Evolutionary conservation across 2,329 filamentous ascomycete genomes (phyloP).

Genomic region (Trichoderma guizhouense): DNA sequence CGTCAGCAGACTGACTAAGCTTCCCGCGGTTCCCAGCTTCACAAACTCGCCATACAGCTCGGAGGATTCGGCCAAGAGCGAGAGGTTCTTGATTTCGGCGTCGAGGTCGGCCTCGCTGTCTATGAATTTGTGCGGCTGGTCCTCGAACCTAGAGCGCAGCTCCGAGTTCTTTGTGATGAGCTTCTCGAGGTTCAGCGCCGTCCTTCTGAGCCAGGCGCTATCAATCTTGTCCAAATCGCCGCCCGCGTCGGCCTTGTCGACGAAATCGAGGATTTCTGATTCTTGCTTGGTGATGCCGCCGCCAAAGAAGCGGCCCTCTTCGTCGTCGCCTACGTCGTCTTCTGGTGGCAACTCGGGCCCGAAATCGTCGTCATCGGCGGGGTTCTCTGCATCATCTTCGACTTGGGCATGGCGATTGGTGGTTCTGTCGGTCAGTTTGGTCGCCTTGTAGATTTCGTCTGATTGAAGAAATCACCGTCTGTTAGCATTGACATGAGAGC

Average conservation of each 20-base stretch:
- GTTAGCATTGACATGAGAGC: neutral
- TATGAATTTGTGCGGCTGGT: slow-evolving; percentile 79
- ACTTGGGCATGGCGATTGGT: slow-evolving; percentile 46
- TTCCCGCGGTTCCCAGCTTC: slow-evolving; percentile 67
- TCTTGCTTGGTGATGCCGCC: slow-evolving; percentile 82
- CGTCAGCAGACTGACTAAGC: slow-evolving; percentile 75
- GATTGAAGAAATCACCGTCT: neutral
- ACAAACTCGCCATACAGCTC: slow-evolving; percentile 79
- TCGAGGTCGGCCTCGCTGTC: slow-evolving; percentile 85
- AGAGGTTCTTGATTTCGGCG: slow-evolving; percentile 79
- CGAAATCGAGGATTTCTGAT: slow-evolving; percentile 79
- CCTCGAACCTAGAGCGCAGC: slow-evolving; percentile 78
- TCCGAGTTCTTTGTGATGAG: slow-evolving; percentile 89
- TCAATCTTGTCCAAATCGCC: slow-evolving; percentile 72
- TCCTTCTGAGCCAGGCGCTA: slow-evolving; percentile 74
- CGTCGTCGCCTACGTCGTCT: slow-evolving; percentile 64
- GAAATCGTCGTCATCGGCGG: slow-evolving; percentile 50
- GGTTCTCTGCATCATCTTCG: slow-evolving; percentile 44
- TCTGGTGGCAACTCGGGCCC: slow-evolving; percentile 46
- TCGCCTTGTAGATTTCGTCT: slow-evolving; percentile 64
- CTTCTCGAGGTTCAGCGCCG: slow-evolving; percentile 81
- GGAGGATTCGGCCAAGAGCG: slow-evolving; percentile 81
- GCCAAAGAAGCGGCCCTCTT: slow-evolving; percentile 94
- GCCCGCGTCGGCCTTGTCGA: slow-evolving; percentile 55
- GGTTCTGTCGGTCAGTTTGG: slow-evolving; percentile 47